Evolutionary conservation across 805 yeast genomes (phyloP).

Genomic region (Sungouiozyma ichnusensis): DNA sequence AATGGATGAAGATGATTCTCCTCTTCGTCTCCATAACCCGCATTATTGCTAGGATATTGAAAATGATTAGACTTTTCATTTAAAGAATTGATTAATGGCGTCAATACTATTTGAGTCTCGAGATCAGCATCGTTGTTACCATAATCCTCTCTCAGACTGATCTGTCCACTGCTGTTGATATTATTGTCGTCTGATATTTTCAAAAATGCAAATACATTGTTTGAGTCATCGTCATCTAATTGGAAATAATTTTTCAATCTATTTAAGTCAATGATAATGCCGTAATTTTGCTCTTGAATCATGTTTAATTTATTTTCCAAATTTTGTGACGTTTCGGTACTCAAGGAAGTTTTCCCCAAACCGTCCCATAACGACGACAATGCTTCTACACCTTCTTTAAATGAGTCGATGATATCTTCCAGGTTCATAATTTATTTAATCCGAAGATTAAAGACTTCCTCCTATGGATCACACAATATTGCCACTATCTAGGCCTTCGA

Average conservation of each 20-base stretch:
- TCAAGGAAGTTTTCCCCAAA: slow-evolving; percentile 3
- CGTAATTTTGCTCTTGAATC: slow-evolving; percentile 15
- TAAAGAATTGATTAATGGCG: not conserved
- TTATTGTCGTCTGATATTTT: not conserved
- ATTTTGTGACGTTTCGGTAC: slow-evolving; percentile 7
- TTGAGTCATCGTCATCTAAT: not conserved
- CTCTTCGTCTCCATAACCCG: not conserved
- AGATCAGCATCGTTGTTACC: not conserved
- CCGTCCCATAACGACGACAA: slow-evolving; percentile 12
- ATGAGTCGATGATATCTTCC: not conserved
- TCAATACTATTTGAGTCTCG: not conserved
- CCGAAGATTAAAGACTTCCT: not conserved
- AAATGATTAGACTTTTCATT: not conserved
- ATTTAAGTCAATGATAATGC: slow-evolving; percentile 12
- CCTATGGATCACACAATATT: too few relatives aligned
- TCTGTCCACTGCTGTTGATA: not conserved
- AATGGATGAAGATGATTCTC: not conserved
- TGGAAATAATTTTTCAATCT: slow-evolving; percentile 9
- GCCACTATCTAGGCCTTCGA: too few relatives aligned
- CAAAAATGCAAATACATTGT: not conserved
- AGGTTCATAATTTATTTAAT: not conserved
- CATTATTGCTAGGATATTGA: not conserved
- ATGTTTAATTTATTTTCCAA: slow-evolving; percentile 11
- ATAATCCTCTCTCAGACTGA: slow-evolving; percentile 1
- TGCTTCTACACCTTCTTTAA: slow-evolving; percentile 10